Base-by-base conservation (phyloP, 2,329 filamentous ascomycete species). In the Podosphaera fusca region DNA sequence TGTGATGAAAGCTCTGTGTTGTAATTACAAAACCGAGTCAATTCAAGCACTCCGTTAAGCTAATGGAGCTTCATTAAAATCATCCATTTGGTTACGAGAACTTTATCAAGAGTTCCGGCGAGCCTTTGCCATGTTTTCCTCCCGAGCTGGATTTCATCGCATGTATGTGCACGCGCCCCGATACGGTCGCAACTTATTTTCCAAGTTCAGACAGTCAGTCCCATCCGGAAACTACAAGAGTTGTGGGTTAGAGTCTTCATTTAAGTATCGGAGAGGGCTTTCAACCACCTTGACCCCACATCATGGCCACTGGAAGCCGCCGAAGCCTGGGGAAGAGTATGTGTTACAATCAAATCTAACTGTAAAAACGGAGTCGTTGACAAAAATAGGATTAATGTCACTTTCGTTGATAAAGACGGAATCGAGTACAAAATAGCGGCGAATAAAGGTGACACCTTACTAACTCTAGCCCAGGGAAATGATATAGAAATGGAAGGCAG, bases 401-500 rank as follows among this genome's bases (percentile, higher is more conserved):
- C 89, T 0, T 95, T 96, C 68, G 78, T 96, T 63, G 89, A 95
- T 70, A 95, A 96, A 71, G 88, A 95, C 29, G 82, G 82, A 55
- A 74, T 79, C 35, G 76, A 81, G 62, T 77, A 86, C 69, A 86
- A 83, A 59, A 80, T 95, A 65, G 81, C 84, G 59, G 90, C 95
- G 7, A 75, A 80, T 12, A 81, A 85, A 64, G 92, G 92, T 55
- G 88, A 95, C 70, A 98, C 98, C 69, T 74, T 98, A 56, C 76
- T 98, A 57, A 90, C 96, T 66, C 90, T 98, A 66, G 92, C 90
- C 30, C 90, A 95, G 69, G 87, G 85, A 51, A 80, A 96, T 70
- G 90, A 96, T 67, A 74, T 98, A 47, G 92, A 98, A 70, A 96
- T 98, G 90, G 92, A 98, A 74, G 89, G 79, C 78, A 67, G 59